A percentile compares a stretch with the other conserved stretches of the same genome.
Conservation (phyloP, 139 green algal genomes). For the Parachlorella kessleri region DNA sequence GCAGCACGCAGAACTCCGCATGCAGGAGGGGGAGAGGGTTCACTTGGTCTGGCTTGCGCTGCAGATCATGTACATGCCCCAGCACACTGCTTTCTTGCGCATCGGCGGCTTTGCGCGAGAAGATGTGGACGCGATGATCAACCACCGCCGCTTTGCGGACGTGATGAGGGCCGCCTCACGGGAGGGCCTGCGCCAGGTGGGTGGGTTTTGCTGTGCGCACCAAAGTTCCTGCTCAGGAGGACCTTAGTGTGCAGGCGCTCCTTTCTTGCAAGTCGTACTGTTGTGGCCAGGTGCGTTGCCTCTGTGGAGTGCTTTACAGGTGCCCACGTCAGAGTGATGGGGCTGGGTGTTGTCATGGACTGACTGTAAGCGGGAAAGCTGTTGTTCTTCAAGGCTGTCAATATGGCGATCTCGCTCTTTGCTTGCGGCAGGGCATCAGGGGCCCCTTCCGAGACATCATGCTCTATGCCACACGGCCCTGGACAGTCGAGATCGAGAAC, state of each 20-base stretch:
- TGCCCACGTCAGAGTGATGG: no score
- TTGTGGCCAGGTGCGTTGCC: no score
- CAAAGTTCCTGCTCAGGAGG: no score
- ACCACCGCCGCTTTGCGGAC: background rate
- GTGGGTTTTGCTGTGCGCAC: background rate
- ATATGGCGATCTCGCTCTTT: no score
- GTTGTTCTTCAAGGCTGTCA: no score
- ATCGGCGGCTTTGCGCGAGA: slow-evolving; percentile 11
- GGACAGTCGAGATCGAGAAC: background rate
- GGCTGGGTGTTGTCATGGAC: no score
- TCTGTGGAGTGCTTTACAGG: no score
- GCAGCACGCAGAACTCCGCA: no score
- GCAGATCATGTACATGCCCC: slow-evolving; percentile 12
- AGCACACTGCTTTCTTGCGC: slow-evolving; percentile 7
- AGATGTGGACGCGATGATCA: background rate
- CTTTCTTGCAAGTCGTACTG: no score
- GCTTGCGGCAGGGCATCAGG: background rate
- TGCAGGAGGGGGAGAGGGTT: background rate
- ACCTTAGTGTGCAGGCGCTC: no score
- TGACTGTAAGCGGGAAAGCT: no score
- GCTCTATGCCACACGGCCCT: background rate
- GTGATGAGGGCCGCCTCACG: background rate
- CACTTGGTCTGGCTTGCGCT: background rate
- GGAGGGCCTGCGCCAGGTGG: slow-evolving; percentile 8
- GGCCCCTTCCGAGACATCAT: background rate